Evolutionary conservation across 1,284 basidiomycete genomes (phyloP), one percentile per base, ranked within the genome.

Genomic region (Sanghuangporus weigelae): DNA sequence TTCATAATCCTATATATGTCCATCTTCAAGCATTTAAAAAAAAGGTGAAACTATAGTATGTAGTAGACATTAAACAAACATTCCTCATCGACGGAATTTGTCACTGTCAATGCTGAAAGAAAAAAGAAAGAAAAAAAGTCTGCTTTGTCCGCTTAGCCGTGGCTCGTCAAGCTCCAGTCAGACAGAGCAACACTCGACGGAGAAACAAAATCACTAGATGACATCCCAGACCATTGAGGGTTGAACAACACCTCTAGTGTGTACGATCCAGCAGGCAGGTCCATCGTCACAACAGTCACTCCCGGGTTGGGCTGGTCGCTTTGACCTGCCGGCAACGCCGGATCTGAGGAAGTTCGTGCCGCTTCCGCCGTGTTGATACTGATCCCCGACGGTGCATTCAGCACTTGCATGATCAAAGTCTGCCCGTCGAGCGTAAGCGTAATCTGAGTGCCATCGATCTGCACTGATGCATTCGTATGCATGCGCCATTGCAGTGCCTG

Each of bases 401-500:
- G 69, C 23, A 88, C 75, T 66, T 75, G 66, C 69, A 84, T 79
- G 63, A 73, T 70, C 73, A 85, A 69, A 57, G 76, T 83, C 68
- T 77, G 67, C 42, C 71, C 69, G 57, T 69, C 74, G 62, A 87
- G 78, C 42, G 81, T 77, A 49, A 91, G 77, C 64, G 82, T 82
- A 67, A 85, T 79, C 10, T 81, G 84, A 71, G 84, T 77, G 38
- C 82, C 85, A 62, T 83, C 87, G 60, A 85, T 70, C 12, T 68
- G 63, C 23, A 87, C 76, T 5, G 86, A 87, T 44, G 87, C 90
- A 72, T 96, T 99, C 66, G 97, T 98, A 76, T 99, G 96, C 81
- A 95, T 93, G 57, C 95, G 86, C 96, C 96, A 98, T 80, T 90
- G 83, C 63, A 96, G 77, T 26, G 80, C 71, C 26, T 75, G 78